Conservation (phyloP, 2,329 filamentous ascomycete genomes). For the Phialophora tarda region DNA sequence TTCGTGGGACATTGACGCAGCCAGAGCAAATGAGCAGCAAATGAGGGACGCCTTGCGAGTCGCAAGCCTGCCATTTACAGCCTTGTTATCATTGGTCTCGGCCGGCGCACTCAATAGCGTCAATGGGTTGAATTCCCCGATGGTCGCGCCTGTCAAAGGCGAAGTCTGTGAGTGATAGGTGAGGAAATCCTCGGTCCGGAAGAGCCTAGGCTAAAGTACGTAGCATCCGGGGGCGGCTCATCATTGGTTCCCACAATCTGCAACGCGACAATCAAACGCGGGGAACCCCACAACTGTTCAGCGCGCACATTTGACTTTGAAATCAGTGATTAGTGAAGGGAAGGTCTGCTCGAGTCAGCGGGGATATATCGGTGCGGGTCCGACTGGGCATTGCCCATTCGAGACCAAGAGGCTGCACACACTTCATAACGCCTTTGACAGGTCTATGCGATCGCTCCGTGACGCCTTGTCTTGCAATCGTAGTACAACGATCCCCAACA, state of each 20-base stretch:
- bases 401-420: too few relatives aligned
- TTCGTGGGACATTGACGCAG: conserved; percentile 8
- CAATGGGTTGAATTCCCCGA: not conserved
- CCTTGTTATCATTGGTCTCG: not conserved
- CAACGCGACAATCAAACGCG: not conserved
- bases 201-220: not conserved
- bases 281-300: conserved; percentile 4
- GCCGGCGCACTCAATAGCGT: not conserved
- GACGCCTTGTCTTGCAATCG: too few relatives aligned
- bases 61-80: not conserved
- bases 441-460: too few relatives aligned
- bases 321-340: not conserved
- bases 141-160: not conserved
- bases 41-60: not conserved
- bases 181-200: not conserved
- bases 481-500: too few relatives aligned
- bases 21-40: not conserved
- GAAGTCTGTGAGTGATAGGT: not conserved
- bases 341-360: not conserved
- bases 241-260: conserved; percentile 2
- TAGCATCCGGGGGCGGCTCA: not conserved
- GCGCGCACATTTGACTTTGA: not conserved
- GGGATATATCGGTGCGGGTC: conserved; percentile 4
- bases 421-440: too few relatives aligned
- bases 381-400: not conserved